These are phyloP conservation scores for Neospora caninum DNA, from an alignment of 169 alveolate genomes.

Conservation along the genomic window DNA sequence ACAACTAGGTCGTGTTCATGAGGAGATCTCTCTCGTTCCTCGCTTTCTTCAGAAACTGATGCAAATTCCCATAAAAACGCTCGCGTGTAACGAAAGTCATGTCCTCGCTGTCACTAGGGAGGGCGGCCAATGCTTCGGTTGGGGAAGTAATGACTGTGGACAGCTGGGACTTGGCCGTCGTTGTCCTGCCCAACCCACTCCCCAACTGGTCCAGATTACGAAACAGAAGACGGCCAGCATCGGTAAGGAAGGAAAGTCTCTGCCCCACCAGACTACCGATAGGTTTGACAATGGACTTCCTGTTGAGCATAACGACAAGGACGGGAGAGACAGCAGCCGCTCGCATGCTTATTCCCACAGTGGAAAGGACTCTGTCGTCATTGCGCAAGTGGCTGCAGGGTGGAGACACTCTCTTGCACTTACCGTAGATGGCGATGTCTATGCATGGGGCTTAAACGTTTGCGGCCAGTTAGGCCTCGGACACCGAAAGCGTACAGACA, in stretches of 20 bases:
- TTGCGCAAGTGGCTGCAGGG: conserved; percentile 74
- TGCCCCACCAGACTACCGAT: neutral
- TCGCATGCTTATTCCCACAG: neutral
- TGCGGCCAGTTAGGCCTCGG: conserved; percentile 76
- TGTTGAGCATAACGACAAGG: neutral
- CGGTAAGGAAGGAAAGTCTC: neutral
- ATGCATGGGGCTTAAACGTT: conserved; percentile 81
- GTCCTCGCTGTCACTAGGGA: conserved; percentile 82
- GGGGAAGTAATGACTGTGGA: conserved; percentile 91
- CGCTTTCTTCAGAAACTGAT: conserved; percentile 79
- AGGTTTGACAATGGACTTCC: conserved; percentile 54
- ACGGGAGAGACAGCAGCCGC: neutral
- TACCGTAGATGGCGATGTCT: conserved; percentile 79
- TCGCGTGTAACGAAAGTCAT: conserved; percentile 89
- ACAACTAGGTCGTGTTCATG: conserved; percentile 82
- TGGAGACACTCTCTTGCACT: conserved; percentile 76
- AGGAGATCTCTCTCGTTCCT: conserved; percentile 85
- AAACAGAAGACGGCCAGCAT: neutral
- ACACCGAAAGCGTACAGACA: neutral
- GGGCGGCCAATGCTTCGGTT: conserved; percentile 78
- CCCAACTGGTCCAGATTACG: conserved; percentile 14
- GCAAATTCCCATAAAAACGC: conserved; percentile 48
- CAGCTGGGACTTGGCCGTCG: conserved; percentile 79
- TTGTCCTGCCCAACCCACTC: conserved; percentile 39
- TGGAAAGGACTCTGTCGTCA: neutral